These are phyloP conservation scores for Rhynchosporium graminicola DNA, from an alignment of 2,329 filamentous ascomycete species.

Conservation along the genomic window DNA sequence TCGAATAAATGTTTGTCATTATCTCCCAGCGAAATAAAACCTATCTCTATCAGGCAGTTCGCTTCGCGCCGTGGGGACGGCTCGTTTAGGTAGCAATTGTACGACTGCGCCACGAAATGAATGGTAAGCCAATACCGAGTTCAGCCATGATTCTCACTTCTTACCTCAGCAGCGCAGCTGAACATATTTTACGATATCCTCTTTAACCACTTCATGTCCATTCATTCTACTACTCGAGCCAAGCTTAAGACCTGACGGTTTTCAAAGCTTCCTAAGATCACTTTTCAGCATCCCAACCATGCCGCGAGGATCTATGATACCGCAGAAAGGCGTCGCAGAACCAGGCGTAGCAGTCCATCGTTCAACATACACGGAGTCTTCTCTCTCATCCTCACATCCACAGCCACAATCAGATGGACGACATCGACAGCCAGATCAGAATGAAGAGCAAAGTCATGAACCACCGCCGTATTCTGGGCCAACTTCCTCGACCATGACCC, in stretches of 20 bases:
- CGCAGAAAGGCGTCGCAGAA: constrained; percentile 29
- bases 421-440: constrained; percentile 15
- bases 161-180: constrained; percentile 2
- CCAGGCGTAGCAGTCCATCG: constrained; percentile 27
- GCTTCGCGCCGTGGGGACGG: constrained; percentile 6
- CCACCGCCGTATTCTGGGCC: constrained; percentile 38
- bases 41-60: neutral
- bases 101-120: constrained; percentile 20
- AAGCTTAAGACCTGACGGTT: no score
- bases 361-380: constrained; percentile 24
- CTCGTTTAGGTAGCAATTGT: constrained; percentile 18
- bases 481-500: constrained; percentile 19
- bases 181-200: neutral
- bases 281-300: neutral
- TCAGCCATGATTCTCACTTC: constrained; percentile 20
- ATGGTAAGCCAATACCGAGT: constrained; percentile 3
- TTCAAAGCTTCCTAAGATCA: neutral
- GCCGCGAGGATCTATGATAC: constrained; percentile 15
- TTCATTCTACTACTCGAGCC: neutral
- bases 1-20: constrained; percentile 18
- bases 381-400: constrained; percentile 16
- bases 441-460: constrained; percentile 30
- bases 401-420: constrained; percentile 4
- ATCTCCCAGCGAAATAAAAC: neutral
- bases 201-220: neutral